A percentile compares a stretch with the other conserved stretches of the same genome.
These are phyloP conservation scores for Breviolum minutum DNA, from an alignment of 73 alveolate species.

Conservation along the genomic window DNA sequence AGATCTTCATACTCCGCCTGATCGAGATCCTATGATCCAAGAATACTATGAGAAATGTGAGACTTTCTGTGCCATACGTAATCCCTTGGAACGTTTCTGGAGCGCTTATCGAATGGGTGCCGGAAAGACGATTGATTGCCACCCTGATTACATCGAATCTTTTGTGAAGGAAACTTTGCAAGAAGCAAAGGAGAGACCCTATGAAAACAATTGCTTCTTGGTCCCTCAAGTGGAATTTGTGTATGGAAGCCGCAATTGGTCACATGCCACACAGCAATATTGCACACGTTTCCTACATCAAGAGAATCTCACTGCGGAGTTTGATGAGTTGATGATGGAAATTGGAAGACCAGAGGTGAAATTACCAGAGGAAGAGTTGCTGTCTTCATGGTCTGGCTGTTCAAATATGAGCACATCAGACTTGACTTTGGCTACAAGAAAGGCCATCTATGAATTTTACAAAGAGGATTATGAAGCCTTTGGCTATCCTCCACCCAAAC, in stretches of 20 bases:
- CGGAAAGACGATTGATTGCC: background rate
- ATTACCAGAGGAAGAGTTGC: background rate
- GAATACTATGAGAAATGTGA: background rate
- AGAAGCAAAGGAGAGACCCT: background rate
- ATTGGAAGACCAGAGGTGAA: conserved; percentile 10
- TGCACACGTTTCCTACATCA: background rate
- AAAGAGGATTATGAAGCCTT: conserved; percentile 46
- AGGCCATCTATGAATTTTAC: conserved; percentile 35
- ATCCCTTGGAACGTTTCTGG: conserved; percentile 42
- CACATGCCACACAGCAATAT: background rate
- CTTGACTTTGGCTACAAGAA: background rate
- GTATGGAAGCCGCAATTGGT: background rate
- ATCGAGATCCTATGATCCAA: background rate
- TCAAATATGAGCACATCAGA: background rate
- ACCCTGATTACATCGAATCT: background rate
- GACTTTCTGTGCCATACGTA: conserved; percentile 28
- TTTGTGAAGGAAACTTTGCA: background rate
- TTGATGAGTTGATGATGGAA: conserved; percentile 11
- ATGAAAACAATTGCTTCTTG: background rate
- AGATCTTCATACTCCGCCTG: background rate
- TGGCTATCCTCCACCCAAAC: background rate
- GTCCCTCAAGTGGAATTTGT: conserved; percentile 26
- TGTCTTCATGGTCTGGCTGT: background rate
- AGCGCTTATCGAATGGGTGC: conserved; percentile 1
- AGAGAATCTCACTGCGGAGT: conserved; percentile 30